These are phyloP conservation scores for Penicillium sp. DNA, from an alignment of 2,329 filamentous ascomycete genomes.

Conservation along the genomic window DNA sequence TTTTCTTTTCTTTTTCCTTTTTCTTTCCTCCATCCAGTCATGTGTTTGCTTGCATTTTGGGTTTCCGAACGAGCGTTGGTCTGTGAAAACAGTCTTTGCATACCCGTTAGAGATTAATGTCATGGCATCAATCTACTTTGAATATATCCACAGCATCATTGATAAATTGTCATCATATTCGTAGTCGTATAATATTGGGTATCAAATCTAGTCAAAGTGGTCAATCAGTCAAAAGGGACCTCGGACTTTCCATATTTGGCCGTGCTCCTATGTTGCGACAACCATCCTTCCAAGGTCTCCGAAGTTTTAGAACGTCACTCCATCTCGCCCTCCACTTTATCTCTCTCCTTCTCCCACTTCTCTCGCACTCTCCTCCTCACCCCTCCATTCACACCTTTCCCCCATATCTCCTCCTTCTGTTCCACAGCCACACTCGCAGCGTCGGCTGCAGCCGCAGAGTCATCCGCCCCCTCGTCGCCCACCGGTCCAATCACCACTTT, in stretches of 20 bases:
- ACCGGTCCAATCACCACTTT: conserved; percentile 13
- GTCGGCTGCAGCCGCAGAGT: background rate
- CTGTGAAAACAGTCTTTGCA: background rate
- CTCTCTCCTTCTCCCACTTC: conserved; percentile 22
- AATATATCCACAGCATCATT: conserved; percentile 8
- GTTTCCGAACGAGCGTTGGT: conserved; percentile 5
- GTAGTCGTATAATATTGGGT: background rate
- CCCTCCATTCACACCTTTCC: conserved; percentile 19
- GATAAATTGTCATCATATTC: conserved; percentile 7
- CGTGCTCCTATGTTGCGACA: no score
- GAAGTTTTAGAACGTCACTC: background rate
- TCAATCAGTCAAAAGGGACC: no score
- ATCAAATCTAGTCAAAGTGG: background rate
- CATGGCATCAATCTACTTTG: conserved; percentile 17
- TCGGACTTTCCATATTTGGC: no score
- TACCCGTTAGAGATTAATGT: conserved; percentile 25
- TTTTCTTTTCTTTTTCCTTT: background rate
- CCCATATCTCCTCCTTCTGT: conserved; percentile 20
- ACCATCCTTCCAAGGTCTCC: background rate
- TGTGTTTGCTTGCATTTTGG: conserved; percentile 6
- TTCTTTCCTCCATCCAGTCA: conserved; percentile 5
- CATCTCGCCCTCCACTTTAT: conserved; percentile 8
- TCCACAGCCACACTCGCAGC: conserved; percentile 1
- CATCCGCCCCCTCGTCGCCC: background rate
- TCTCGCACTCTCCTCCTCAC: conserved; percentile 16